Percentiles rank a stretch among this genome's conserved stretches.
phyloP scores from a whole-genome alignment of 1,284 basidiomycete species.

The Ganoderma leucocontextum region DNA sequence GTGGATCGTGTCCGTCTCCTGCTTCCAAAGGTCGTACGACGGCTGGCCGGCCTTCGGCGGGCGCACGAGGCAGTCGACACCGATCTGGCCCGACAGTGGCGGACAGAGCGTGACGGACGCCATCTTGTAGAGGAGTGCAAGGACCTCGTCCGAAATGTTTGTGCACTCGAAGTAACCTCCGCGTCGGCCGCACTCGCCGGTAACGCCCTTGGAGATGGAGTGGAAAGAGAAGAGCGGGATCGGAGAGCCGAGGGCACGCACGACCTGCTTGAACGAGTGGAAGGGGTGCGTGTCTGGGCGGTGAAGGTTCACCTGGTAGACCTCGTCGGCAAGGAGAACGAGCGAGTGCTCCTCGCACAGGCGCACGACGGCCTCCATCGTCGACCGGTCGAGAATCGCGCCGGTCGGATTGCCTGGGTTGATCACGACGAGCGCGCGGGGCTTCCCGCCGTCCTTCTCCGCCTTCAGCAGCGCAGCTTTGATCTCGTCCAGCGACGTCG shows the following conservation, averaged over 20 bases:
- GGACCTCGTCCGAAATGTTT: conserved; percentile 80
- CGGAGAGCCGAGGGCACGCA: conserved; percentile 67
- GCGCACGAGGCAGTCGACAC: conserved; percentile 89
- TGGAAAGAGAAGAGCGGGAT: conserved; percentile 93
- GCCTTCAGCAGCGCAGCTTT: conserved; percentile 75
- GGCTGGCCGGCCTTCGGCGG: conserved; percentile 81
- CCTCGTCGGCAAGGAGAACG: conserved; percentile 93
- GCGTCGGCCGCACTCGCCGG: conserved; percentile 92
- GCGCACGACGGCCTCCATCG: conserved; percentile 78
- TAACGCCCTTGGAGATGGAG: conserved; percentile 94
- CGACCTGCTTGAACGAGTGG: conserved; percentile 91
- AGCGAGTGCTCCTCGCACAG: conserved; percentile 88
- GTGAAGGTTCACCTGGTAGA: conserved; percentile 95
- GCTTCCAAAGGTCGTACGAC: conserved; percentile 81
- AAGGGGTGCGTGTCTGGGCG: conserved; percentile 73
- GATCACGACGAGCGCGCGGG: conserved; percentile 92
- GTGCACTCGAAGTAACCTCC: conserved; percentile 94
- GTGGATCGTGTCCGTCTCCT: conserved; percentile 85
- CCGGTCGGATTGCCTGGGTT: conserved; percentile 98
- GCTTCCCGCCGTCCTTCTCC: conserved; percentile 64
- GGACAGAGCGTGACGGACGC: conserved; percentile 90
- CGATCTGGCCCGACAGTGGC: conserved; percentile 89
- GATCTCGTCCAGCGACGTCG: conserved; percentile 81
- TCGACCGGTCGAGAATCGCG: conserved; percentile 74
- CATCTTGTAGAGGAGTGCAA: conserved; percentile 95